Base-by-base conservation (phyloP, 2,329 filamentous ascomycete genomes). In the Ophiostoma piceae region DNA sequence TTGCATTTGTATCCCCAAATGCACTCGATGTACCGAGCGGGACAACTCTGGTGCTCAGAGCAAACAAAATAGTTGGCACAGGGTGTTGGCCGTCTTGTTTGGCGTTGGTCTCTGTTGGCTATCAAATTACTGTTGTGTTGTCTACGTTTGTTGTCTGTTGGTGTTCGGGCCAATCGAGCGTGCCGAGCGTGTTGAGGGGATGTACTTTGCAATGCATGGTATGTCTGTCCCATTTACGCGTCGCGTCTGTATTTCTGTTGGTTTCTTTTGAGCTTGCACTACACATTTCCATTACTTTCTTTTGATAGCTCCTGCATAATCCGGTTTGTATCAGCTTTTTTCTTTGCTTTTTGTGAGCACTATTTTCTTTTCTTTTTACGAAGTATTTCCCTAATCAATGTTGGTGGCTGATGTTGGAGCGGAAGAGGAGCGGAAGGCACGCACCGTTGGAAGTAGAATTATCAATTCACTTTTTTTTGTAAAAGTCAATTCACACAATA, bases 401-500 rank as follows among this genome's bases (percentile, higher is more conserved):
- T 14, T 57, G 51, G 51, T 62, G 57, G 54, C 54, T 29, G 54
- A 60, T 57, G 51, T 26, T 26, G 51, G 51, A 57, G 51, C 51
- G 51, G 51, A 60, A 35, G 26, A 35, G 54, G 26, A 60, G 26
- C 26, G 26, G 26, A 60, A 60, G 12, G 54, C 54, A 60, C 57
- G 57, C 57, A 62, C 57, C 57, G 57, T 62, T 32, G 57, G 12
- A 57, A 32, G 57, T 62, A 60, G 51, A 57, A 57, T 47, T 47
- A 47, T 19, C 43, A 14, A 19, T 19, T 19, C 41, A 6, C 41
- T 47, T 14, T 19, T 4, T 51, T 39, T 39, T 39, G 3, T 9
- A 12, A 41, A 41, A 1, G 9, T 3, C 35, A 35, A 35, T 35
- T 35, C 35, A 5, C 35, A 35, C 35, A 35, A 35, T 35, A 35